Evolutionary conservation across 192 early-diverging fungal species (phyloP), one percentile per base, ranked within the genome.

Genomic region (Coemansia sp.): DNA sequence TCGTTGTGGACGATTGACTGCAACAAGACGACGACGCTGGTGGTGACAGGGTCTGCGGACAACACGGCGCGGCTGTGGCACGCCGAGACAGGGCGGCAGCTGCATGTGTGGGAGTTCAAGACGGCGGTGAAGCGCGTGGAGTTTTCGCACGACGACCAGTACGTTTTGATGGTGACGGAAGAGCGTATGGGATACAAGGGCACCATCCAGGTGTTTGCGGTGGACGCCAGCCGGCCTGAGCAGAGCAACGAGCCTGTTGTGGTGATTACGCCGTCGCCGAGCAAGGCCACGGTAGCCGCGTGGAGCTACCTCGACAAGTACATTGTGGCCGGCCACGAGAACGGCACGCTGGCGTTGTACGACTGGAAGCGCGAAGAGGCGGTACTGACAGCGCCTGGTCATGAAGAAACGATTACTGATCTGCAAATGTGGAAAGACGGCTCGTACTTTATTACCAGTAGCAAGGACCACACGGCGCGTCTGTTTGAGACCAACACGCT

Each of bases 1-100:
- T 84, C 94, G 59, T 85, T 97, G 60, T 99, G 97, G 97, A 88
- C 92, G 23, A 87, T 97, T 21, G 96, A 94, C 83, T 87, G 95
- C 67, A 94, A 93, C 79, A 87, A 92, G 89, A 82, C 70, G 78
- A 79, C 85, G 59, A 91, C 88, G 7, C 84, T 94, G 49, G 73
- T 94, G 37, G 72, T 95, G 45, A 93, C 96, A 25, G 96, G 90
- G 38, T 87, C 94, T 0, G 96, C 94, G 25, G 96, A 98, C 76
- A 94, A 93, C 79, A 89, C 91, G 27, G 89, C 86, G 60, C 91
- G 90, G 66, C 75, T 98, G 62, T 97, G 97, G 97, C 87, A 92
- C 69, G 91, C 94, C n/a, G 84, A 86, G 67, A 93, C 90, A 51
- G 97, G 97, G 54, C 86, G 88, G 72, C 85, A 90, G 78, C 89